These are phyloP conservation scores for Saccharomycopsis sp. DNA, from an alignment of 805 yeast species.

Conservation along the genomic window DNA sequence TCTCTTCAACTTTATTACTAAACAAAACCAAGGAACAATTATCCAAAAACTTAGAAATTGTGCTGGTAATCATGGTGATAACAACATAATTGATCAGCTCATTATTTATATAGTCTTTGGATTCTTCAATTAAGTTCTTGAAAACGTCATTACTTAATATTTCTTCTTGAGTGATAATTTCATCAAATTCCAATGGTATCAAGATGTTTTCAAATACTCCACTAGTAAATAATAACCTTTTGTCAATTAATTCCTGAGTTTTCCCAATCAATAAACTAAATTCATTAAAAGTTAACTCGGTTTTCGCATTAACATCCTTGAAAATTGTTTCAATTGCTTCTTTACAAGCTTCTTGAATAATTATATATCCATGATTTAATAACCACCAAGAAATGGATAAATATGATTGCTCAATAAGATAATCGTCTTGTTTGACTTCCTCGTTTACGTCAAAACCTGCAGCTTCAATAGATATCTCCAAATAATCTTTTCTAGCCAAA, in stretches of 20 bases:
- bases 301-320: slow-evolving; percentile 59
- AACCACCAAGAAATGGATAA: slow-evolving; percentile 92
- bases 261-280: slow-evolving; percentile 41
- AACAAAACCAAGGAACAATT: slow-evolving; percentile 26
- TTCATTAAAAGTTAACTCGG: slow-evolving; percentile 58
- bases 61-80: slow-evolving; percentile 30
- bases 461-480: slow-evolving; percentile 67
- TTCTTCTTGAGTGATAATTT: slow-evolving; percentile 39
- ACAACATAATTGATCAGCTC: slow-evolving; percentile 28
- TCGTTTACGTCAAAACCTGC: slow-evolving; percentile 39
- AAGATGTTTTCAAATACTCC: slow-evolving; percentile 17
- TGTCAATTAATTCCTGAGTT: slow-evolving; percentile 33
- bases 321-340: slow-evolving; percentile 54
- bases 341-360: slow-evolving; percentile 47
- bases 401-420: slow-evolving; percentile 71
- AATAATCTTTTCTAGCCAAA: slow-evolving; percentile 77
- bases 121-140: slow-evolving; percentile 38
- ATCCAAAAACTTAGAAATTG: slow-evolving; percentile 31
- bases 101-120: slow-evolving; percentile 35
- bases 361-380: slow-evolving; percentile 75
- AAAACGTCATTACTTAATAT: slow-evolving; percentile 28
- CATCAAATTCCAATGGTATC: slow-evolving; percentile 23
- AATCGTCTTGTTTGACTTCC: slow-evolving; percentile 32
- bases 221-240: slow-evolving; percentile 21
- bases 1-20: slow-evolving; percentile 23